Evolutionary conservation across 768 basidiomycete species (phyloP).

Genomic region (Cantharellus cinnabarinus): DNA sequence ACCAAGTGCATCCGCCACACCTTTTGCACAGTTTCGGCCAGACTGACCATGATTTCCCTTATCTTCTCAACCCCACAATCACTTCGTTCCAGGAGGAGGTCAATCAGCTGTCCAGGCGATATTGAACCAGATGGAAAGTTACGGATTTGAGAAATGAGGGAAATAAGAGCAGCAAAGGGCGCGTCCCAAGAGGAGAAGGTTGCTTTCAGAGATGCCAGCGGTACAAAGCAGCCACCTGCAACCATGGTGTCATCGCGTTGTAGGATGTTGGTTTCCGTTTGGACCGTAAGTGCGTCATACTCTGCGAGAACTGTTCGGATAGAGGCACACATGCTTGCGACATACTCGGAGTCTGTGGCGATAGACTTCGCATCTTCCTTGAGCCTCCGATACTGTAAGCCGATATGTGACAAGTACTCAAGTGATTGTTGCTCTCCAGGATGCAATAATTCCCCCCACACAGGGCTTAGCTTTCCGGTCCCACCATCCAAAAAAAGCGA

Average conservation of each 20-base stretch:
- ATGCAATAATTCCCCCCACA: conserved; percentile 54
- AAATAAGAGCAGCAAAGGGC: conserved; percentile 50
- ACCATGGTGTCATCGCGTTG: conserved; percentile 56
- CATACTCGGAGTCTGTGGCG: conserved; percentile 35
- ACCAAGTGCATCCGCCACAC: conserved; percentile 74
- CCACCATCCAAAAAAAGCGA: conserved; percentile 37
- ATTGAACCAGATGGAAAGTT: conserved; percentile 16
- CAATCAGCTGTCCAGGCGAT: conserved; percentile 63
- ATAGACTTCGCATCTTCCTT: conserved; percentile 35
- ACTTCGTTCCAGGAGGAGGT: conserved; percentile 50
- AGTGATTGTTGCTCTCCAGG: conserved; percentile 76
- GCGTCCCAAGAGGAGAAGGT: conserved; percentile 79
- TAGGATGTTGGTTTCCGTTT: conserved; percentile 64
- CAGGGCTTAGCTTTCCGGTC: conserved; percentile 27
- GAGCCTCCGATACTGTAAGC: conserved; percentile 53
- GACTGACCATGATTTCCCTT: conserved; percentile 42
- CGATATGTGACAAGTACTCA: conserved; percentile 58
- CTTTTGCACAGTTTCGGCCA: conserved; percentile 57
- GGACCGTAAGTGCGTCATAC: conserved; percentile 59
- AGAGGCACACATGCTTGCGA: conserved; percentile 58
- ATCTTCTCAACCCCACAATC: conserved; percentile 64
- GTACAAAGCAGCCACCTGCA: conserved; percentile 64
- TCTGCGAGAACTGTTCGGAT: conserved; percentile 57
- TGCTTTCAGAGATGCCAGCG: conserved; percentile 64
- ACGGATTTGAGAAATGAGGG: conserved; percentile 37